Evolutionary conservation across 371 early-diverging fungal species (phyloP).

Genomic region (Coemansia linderi): DNA sequence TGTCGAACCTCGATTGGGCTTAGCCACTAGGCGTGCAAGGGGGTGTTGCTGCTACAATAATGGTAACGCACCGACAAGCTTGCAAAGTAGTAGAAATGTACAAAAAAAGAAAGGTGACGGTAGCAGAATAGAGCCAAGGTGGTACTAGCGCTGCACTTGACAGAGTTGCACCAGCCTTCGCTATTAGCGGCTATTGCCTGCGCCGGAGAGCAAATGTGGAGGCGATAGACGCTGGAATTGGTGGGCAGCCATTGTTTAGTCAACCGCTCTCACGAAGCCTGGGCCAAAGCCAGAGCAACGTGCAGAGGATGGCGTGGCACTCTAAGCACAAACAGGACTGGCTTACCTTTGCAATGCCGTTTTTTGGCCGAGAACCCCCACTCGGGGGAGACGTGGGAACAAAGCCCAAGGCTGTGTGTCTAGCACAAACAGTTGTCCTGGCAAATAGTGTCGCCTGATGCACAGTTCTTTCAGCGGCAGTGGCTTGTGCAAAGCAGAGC

Average conservation of each 20-base stretch:
- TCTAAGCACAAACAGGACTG: background rate
- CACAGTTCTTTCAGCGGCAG: background rate
- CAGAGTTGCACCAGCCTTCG: background rate
- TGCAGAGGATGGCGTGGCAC: background rate
- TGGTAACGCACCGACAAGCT: background rate
- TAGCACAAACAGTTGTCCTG: background rate
- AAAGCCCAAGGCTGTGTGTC: background rate
- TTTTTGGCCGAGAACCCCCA: background rate
- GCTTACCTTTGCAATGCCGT: constrained; percentile 6
- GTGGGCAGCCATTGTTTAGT: background rate
- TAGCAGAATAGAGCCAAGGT: background rate
- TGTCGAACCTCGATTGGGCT: background rate
- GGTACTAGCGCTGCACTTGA: background rate
- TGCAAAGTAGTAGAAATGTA: background rate
- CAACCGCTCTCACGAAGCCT: background rate
- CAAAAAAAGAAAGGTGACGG: background rate
- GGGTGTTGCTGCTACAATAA: background rate
- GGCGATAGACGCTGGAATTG: background rate
- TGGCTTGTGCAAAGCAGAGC: background rate
- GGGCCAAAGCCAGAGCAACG: background rate
- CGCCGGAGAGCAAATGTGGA: background rate
- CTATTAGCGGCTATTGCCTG: background rate
- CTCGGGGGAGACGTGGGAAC: background rate
- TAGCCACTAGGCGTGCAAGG: background rate
- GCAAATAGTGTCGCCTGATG: constrained; percentile 2